phyloP scores from a whole-genome alignment of 2,329 filamentous ascomycete genomes.

The Fusarium sp. region DNA sequence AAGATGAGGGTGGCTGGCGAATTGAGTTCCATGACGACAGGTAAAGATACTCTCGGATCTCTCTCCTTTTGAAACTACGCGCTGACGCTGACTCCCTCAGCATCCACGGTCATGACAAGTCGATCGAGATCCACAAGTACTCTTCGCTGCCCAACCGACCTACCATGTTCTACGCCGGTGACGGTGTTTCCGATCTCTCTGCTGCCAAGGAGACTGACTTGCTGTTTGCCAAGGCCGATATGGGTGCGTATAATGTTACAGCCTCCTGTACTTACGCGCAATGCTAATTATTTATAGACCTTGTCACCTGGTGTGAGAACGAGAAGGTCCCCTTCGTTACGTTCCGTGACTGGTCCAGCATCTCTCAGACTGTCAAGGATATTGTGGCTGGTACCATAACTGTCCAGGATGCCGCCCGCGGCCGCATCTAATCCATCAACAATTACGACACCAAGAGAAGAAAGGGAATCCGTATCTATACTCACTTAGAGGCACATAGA shows the following conservation, averaged over 20 bases:
- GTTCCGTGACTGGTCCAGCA: slow-evolving; percentile 86
- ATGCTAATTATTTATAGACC: slow-evolving; percentile 65
- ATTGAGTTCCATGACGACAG: slow-evolving; percentile 91
- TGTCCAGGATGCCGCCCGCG: slow-evolving; percentile 76
- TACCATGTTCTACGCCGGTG: slow-evolving; percentile 92
- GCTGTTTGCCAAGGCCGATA: slow-evolving; percentile 91
- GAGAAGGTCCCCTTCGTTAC: slow-evolving; percentile 89
- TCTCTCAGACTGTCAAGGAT: slow-evolving; percentile 80
- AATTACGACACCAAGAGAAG: slow-evolving; percentile 8
- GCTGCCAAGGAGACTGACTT: slow-evolving; percentile 94
- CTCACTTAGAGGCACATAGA: slow-evolving; percentile 25
- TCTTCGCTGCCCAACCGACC: slow-evolving; percentile 81
- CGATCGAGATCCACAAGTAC: slow-evolving; percentile 89
- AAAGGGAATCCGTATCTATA: slow-evolving; percentile 7
- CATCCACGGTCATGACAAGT: slow-evolving; percentile 97
- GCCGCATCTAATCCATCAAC: slow-evolving; percentile 52
- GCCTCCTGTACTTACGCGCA: background rate
- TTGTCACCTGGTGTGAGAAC: slow-evolving; percentile 87
- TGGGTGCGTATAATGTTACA: slow-evolving; percentile 67
- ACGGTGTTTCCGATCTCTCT: slow-evolving; percentile 92
- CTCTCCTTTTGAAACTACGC: background rate
- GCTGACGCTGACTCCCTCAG: slow-evolving; percentile 56
- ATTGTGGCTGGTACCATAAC: slow-evolving; percentile 80
- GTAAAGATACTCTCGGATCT: slow-evolving; percentile 54
- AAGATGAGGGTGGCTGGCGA: slow-evolving; percentile 86